A percentile compares a stretch with the other conserved stretches of the same genome.
phyloP scores from a whole-genome alignment of 2,329 filamentous ascomycete genomes.

The Monosporascus sp. region DNA sequence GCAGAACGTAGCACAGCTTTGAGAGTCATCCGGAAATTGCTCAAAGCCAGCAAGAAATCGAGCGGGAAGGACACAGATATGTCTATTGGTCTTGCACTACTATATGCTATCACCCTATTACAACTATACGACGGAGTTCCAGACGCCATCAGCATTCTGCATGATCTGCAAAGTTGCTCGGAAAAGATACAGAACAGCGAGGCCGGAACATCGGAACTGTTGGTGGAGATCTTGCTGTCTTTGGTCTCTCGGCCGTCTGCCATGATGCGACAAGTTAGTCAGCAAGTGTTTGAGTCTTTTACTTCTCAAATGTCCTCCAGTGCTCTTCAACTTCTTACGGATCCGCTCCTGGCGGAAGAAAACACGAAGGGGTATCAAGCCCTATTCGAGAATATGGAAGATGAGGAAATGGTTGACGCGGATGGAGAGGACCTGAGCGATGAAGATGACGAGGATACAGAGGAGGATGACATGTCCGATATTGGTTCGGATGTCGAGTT shows the following conservation, averaged over 20 bases:
- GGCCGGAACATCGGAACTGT: constrained; percentile 57
- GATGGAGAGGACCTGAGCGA: constrained; percentile 36
- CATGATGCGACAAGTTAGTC: constrained; percentile 77
- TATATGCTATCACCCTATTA: constrained; percentile 79
- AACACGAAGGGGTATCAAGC: constrained; percentile 78
- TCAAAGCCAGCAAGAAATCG: constrained; percentile 34
- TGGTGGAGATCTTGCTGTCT: constrained; percentile 86
- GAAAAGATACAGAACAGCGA: constrained; percentile 57
- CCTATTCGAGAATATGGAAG: constrained; percentile 69
- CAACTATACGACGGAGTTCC: constrained; percentile 87
- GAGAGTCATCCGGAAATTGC: constrained; percentile 46
- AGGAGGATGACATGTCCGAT: constrained; percentile 35
- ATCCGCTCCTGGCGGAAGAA: constrained; percentile 74
- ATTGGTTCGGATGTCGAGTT: constrained; percentile 37
- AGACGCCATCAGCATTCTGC: constrained; percentile 75
- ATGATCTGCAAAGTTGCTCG: constrained; percentile 74
- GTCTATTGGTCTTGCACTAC: constrained; percentile 62
- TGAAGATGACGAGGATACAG: constrained; percentile 33
- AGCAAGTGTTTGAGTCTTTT: constrained; percentile 83
- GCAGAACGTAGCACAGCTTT: constrained; percentile 47
- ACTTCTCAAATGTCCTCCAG: constrained; percentile 67
- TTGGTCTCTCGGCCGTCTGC: constrained; percentile 82
- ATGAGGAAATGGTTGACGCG: constrained; percentile 47
- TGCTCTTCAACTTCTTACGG: constrained; percentile 59
- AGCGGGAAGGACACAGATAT: constrained; percentile 37